Evolutionary conservation across 2,329 filamentous ascomycete species (phyloP).

Genomic region (Diaporthe helianthi): DNA sequence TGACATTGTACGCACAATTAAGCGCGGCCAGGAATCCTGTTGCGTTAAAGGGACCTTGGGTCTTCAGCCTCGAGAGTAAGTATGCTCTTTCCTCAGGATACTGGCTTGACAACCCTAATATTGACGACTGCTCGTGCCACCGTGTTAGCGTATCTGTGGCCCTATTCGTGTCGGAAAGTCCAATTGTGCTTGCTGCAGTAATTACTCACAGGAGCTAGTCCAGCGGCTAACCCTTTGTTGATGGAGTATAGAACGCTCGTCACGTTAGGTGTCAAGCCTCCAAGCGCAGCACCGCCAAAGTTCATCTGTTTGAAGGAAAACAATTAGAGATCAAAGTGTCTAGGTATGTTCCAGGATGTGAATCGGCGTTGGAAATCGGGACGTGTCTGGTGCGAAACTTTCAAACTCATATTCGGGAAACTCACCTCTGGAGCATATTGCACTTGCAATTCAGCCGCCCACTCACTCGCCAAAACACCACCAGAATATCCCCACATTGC

Average conservation of each 20-base stretch:
- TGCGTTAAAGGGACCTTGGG: constrained; percentile 36
- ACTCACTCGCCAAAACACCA: constrained; percentile 58
- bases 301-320: constrained; percentile 40
- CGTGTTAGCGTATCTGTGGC: too few relatives aligned
- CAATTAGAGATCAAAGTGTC: background rate
- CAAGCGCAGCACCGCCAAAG: constrained; percentile 56
- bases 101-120: constrained; percentile 45
- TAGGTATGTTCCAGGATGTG: background rate
- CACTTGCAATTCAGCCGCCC: constrained; percentile 58
- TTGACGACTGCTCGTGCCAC: background rate
- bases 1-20: constrained; percentile 13
- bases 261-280: constrained; percentile 54
- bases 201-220: constrained; percentile 24
- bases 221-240: constrained; percentile 39
- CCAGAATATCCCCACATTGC: constrained; percentile 64
- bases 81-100: constrained; percentile 42
- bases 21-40: constrained; percentile 38
- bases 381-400: too few relatives aligned
- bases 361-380: too few relatives aligned
- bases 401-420: background rate
- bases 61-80: constrained; percentile 37
- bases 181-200: too few relatives aligned
- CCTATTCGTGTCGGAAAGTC: constrained; percentile 35
- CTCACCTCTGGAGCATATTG: constrained; percentile 57
- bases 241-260: constrained; percentile 45